These are phyloP conservation scores for Golubevia pallescens DNA, from an alignment of 1,284 basidiomycete genomes.

Conservation along the genomic window DNA sequence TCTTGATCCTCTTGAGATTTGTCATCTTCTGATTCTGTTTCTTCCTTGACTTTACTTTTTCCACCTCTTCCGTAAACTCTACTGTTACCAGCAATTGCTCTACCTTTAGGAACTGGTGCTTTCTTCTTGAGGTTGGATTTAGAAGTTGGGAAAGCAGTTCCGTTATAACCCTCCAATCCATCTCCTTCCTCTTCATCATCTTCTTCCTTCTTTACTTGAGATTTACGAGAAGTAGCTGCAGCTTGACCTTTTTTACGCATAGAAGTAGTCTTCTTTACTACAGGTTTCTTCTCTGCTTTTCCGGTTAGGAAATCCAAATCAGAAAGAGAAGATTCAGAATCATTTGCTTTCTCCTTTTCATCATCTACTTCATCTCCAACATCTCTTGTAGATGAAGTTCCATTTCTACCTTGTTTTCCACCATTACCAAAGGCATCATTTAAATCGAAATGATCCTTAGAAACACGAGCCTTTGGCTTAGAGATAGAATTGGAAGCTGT, in stretches of 20 bases:
- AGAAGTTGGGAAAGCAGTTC: background rate
- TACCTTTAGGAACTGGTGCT: background rate
- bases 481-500: background rate
- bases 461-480: background rate
- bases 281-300: background rate
- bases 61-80: background rate
- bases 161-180: background rate
- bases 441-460: background rate
- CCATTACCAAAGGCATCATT: background rate
- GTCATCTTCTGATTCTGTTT: background rate
- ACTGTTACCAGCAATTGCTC: background rate
- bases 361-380: background rate
- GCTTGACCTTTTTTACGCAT: background rate
- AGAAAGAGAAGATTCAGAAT: constrained; percentile 4
- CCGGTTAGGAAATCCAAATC: constrained; percentile 4
- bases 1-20: background rate
- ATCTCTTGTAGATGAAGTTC: no score
- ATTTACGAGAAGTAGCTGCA: background rate
- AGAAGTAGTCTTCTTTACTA: background rate
- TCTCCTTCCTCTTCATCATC: background rate
- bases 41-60: background rate
- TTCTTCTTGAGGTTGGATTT: background rate
- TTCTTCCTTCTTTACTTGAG: background rate
- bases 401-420: background rate
- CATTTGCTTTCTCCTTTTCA: constrained; percentile 1